Evolutionary conservation across 2,329 filamentous ascomycete genomes (phyloP), one percentile per base, ranked within the genome.

Genomic region (Fusarium nurragi): DNA sequence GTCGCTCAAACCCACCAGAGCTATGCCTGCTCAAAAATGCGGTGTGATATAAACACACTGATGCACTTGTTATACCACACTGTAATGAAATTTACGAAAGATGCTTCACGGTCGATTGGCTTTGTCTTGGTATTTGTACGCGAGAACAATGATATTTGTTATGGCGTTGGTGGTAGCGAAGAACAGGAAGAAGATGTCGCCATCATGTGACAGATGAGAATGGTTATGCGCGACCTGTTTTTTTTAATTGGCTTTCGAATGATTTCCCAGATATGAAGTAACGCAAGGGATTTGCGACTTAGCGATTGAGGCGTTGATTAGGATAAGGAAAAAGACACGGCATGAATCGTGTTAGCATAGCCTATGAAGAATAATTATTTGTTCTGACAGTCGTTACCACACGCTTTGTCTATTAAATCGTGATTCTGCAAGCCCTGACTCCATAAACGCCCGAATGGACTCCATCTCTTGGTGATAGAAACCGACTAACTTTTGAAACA

Each of bases 151-250:
- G 19, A 16, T 48, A 60, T 54, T 45, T 58, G 30, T 25, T 50
- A 47, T 53, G 72, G 69, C 69, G 72, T 75, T 73, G 64, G 65
- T 65, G 67, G 68, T 26, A 66, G 56, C 47, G 45, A 66, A 41
- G 26, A 51, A 49, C 43, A 53, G 54, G 46, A 37, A 55, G 57
- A 51, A 41, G 55, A 49, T 36, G 46, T 54, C 52, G 39, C 40
- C 60, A 46, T 47, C n/a, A 48, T 54, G 40, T 47, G 45, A 47
- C 22, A 46, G 32, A 51, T 21, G 40, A 32, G 32, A 38, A 23
- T 48, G 50, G 41, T 48, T 44, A 40, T 50, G 34, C 38, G 37
- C 36, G 53, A 48, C 48, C 60, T 41, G 39, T n/a, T 46, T 28
- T 51, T 11, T 51, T 47, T 54, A 40, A 40, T 47, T 57, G 28